Evolutionary conservation across 2,329 filamentous ascomycete species (phyloP), one percentile per base, ranked within the genome.

Genomic region (Neoarthrinium moseri): DNA sequence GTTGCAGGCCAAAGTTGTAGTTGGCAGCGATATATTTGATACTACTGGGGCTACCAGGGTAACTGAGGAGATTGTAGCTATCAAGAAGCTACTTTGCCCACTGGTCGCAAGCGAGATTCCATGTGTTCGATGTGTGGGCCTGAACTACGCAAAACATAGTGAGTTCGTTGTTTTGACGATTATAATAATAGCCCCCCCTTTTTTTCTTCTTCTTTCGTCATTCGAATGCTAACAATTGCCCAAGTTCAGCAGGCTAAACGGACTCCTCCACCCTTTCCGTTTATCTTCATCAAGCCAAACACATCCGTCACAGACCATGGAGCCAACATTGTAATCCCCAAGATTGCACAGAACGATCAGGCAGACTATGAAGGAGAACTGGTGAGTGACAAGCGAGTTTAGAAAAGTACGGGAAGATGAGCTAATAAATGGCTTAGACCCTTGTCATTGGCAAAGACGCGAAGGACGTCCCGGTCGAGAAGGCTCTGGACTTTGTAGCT

Each of bases 61-160:
- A n/a, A n/a, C n/a, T n/a, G n/a, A n/a, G n/a, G n/a, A n/a, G n/a
- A n/a, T n/a, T n/a, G n/a, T n/a, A n/a, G n/a, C n/a, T n/a, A n/a
- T n/a, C n/a, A n/a, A n/a, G n/a, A n/a, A n/a, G n/a, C n/a, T n/a
- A n/a, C n/a, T n/a, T n/a, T n/a, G n/a, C n/a, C n/a, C n/a, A n/a
- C n/a, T n/a, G n/a, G n/a, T n/a, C n/a, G n/a, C n/a, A n/a, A n/a
- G n/a, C n/a, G n/a, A n/a, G n/a, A n/a, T n/a, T n/a, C n/a, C n/a
- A n/a, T n/a, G n/a, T n/a, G 55, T 84, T 4, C 63, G 78, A 17
- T 84, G 80, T 51, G 72, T 83, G 11, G 81, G 80, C 0, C 56
- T 84, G 22, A 83, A 84, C 54, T 83, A 83, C 53, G 71, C 72
- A 30, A 81, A 76, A 43, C 80, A 84, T 53, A 78, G 69, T 71